These are phyloP conservation scores for Schrenkiella parvula DNA, from an alignment of 345 rosid species.

Conservation along the genomic window DNA sequence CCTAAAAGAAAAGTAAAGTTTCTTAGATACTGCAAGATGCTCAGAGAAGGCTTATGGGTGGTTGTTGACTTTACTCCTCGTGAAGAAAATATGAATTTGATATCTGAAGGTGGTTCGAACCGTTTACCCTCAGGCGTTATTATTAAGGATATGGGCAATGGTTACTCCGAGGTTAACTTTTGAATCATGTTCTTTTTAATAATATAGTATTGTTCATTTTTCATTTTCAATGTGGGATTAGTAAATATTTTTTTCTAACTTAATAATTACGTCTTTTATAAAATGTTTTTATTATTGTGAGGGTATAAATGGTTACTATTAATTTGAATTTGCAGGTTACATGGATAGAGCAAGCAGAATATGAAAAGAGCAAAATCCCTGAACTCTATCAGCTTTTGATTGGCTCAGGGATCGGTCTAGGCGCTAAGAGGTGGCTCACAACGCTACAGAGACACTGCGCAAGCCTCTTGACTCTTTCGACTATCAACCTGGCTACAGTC, in stretches of 20 bases:
- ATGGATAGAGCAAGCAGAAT: conserved; percentile 61
- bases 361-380: conserved; percentile 40
- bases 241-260: no score
- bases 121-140: conserved; percentile 77
- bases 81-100: conserved; percentile 14
- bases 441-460: conserved; percentile 46
- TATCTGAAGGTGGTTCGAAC: conserved; percentile 23
- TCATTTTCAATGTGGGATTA: no score
- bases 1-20: conserved; percentile 54
- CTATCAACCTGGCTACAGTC: conserved; percentile 20
- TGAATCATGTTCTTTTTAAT: not conserved
- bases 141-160: conserved; percentile 48
- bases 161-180: conserved; percentile 52
- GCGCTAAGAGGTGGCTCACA: conserved; percentile 58
- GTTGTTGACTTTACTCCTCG: conserved; percentile 62
- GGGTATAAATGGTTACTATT: not conserved
- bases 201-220: not conserved
- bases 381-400: conserved; percentile 31
- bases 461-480: conserved; percentile 24
- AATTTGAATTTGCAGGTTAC: conserved; percentile 41
- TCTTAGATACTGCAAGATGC: conserved; percentile 63
- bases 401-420: conserved; percentile 44
- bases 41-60: conserved; percentile 49
- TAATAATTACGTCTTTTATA: no score
- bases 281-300: no score